Base-by-base conservation (phyloP, 1,139 yeast species). In the Blastobotrys apis region DNA sequence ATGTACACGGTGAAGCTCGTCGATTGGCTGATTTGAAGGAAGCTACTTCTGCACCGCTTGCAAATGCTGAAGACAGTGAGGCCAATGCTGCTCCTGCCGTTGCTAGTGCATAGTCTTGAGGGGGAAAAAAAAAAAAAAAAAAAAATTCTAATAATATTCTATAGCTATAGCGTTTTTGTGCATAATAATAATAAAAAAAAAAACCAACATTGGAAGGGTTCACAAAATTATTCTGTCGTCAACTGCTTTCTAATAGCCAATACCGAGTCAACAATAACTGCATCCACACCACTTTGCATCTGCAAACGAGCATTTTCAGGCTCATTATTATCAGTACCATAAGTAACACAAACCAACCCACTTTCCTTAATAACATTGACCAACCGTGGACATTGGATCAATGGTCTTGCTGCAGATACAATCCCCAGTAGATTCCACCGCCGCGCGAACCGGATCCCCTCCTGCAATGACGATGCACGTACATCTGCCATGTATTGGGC, bases 251-350 rank as follows among this genome's bases (percentile, higher is more conserved):
- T 75, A 12, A 90, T 95, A 0, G 97, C 97, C 60, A 90, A 72
- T 2, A 92, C 97, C 50, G 88, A 83, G 64, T 92, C 97, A 4
- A 87, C 97, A 67, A 92, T 92, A 17, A 92, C 97, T 0, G 98
- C 98, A 69, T 92, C 97, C 6, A 92, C 96, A 12, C 97, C 97
- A 9, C 94, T 92, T 53, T 78, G 80, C 82, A 92, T 84, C 64
- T 92, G 97, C 49, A 84, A 71, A 55, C 80, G 81, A 29, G 95
- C 92, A 53, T 82, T 80, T 47, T 79, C 87, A 0, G 97, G 96
- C 38, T 80, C 81, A 58, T 92, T 92, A 63, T 92, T 92, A 59
- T 76, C 75, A 1, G 77, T 74, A 30, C 98, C 98, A 58, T 92
- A 92, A 0, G 96, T 86, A 45, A 92, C 94, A 65, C 97, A 90